Percentiles rank a stretch among this genome's conserved stretches.
Conservation (phyloP, 345 rosid species). For the Populus ilicifolia region DNA sequence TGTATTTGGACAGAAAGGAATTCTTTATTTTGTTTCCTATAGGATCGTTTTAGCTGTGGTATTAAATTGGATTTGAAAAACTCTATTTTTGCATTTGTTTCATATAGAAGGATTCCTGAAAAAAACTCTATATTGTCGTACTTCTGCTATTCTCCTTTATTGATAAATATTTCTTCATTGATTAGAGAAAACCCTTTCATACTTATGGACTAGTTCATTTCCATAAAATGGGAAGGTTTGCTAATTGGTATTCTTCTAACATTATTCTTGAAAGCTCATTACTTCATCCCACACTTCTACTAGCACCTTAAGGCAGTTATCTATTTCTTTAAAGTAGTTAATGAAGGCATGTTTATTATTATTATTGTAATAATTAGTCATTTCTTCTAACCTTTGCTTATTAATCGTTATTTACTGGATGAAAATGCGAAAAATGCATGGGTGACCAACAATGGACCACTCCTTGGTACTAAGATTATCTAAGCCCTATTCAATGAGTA, state of each 20-base stretch:
- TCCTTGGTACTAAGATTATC: background rate
- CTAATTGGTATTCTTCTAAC: background rate
- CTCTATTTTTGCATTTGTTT: background rate
- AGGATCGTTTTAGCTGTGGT: background rate
- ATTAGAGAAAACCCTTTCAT: too few species aligned
- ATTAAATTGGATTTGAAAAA: background rate
- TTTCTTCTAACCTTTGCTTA: background rate
- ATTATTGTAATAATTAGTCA: background rate
- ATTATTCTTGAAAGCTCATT: background rate
- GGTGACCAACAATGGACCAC: background rate
- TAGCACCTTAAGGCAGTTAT: background rate
- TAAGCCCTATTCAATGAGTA: background rate
- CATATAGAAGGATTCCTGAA: background rate
- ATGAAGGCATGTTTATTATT: background rate
- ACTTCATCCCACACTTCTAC: background rate
- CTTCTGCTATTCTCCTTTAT: background rate
- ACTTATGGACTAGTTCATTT: too few species aligned
- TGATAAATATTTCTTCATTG: background rate
- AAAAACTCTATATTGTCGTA: background rate
- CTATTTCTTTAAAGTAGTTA: background rate
- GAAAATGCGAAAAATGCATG: background rate
- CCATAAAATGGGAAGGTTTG: too few species aligned
- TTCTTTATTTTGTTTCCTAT: too few species aligned
- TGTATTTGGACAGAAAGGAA: too few species aligned
- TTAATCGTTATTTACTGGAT: background rate